Percentiles rank a stretch among this genome's conserved stretches.
These are phyloP conservation scores for Remersonia thermophila DNA, from an alignment of 2,329 filamentous ascomycete species.

Conservation along the genomic window DNA sequence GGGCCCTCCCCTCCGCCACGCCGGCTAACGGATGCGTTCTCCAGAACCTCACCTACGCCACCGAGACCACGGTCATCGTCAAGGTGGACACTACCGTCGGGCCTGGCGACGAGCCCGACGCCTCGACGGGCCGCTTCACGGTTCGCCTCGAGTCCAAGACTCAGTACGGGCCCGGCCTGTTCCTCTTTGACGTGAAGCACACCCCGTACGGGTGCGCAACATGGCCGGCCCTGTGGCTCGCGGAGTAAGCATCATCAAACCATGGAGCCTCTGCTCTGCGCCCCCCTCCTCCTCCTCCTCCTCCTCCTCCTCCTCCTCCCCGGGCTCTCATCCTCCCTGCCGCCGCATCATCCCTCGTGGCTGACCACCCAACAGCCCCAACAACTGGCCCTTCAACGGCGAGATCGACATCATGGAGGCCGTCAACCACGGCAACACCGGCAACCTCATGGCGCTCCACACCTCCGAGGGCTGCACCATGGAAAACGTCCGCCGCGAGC, in stretches of 20 bases:
- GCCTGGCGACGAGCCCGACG: slow-evolving; percentile 33
- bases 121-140: slow-evolving; percentile 48
- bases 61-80: slow-evolving; percentile 39
- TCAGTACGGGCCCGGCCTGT: slow-evolving; percentile 50
- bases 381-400: slow-evolving; percentile 50
- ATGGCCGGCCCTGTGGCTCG: slow-evolving; percentile 56
- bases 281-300: neutral
- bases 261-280: too few species aligned
- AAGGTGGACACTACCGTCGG: slow-evolving; percentile 48
- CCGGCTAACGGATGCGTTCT: neutral
- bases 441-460: slow-evolving; percentile 50
- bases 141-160: slow-evolving; percentile 50
- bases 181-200: slow-evolving; percentile 54
- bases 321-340: too few species aligned
- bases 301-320: neutral
- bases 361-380: too few species aligned
- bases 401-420: slow-evolving; percentile 54
- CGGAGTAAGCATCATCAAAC: slow-evolving; percentile 30
- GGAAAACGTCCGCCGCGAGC: slow-evolving; percentile 38
- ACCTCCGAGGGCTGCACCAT: slow-evolving; percentile 40
- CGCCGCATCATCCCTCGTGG: too few species aligned
- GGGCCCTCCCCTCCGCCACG: too few species aligned
- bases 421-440: slow-evolving; percentile 39
- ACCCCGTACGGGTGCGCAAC: slow-evolving; percentile 50
- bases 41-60: slow-evolving; percentile 52